Percentiles rank a stretch among this genome's conserved stretches.
Evolutionary conservation across 768 basidiomycete species (phyloP).

Genomic region (Hypholoma fasciculare): DNA sequence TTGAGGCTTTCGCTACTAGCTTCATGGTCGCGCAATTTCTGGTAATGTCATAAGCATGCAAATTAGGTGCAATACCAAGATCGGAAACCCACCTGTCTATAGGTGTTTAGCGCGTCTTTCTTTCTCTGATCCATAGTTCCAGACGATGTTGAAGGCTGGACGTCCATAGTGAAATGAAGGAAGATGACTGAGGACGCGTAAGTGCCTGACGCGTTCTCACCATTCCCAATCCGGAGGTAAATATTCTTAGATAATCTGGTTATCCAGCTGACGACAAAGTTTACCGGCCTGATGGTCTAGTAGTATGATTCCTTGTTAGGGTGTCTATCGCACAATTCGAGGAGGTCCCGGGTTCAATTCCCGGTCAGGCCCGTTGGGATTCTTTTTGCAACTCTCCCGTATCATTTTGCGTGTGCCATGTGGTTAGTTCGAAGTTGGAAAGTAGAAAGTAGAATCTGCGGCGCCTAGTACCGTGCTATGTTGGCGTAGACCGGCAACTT

Average conservation of each 20-base stretch:
- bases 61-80: background rate
- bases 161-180: slow-evolving; percentile 35
- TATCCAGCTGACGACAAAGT: background rate
- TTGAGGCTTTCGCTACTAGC: slow-evolving; percentile 84
- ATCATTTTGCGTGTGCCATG: no score
- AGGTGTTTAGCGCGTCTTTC: slow-evolving; percentile 71
- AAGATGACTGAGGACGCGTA: slow-evolving; percentile 35
- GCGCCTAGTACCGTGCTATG: no score
- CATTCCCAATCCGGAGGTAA: slow-evolving; percentile 4
- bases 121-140: slow-evolving; percentile 68
- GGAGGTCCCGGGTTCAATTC: slow-evolving; percentile 91
- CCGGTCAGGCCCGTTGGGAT: slow-evolving; percentile 61
- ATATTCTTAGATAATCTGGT: background rate
- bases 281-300: slow-evolving; percentile 51
- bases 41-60: slow-evolving; percentile 10
- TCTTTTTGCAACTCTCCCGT: no score
- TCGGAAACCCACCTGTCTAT: slow-evolving; percentile 59
- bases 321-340: slow-evolving; percentile 40
- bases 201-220: slow-evolving; percentile 33
- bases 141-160: slow-evolving; percentile 55
- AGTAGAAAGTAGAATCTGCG: no score
- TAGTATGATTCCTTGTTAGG: slow-evolving; percentile 67
- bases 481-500: no score
- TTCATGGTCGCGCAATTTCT: slow-evolving; percentile 98
- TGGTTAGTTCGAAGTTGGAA: no score